phyloP scores from a whole-genome alignment of 768 basidiomycete species.

The Leucosporidium creatinivorum region DNA sequence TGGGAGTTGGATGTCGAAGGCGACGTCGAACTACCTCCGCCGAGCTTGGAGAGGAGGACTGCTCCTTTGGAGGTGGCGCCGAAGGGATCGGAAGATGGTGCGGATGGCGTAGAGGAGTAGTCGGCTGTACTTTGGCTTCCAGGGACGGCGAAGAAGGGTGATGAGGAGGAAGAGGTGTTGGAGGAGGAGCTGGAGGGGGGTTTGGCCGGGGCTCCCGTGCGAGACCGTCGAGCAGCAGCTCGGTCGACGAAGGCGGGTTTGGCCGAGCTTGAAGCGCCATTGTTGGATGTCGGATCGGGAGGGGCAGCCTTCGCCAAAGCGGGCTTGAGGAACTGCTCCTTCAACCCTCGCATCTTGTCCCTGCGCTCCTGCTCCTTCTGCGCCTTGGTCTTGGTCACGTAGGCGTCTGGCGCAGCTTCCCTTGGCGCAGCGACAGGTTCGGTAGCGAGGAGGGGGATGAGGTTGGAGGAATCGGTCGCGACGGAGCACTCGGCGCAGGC shows the following conservation, averaged over 20 bases:
- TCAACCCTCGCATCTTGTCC: slow-evolving; percentile 15
- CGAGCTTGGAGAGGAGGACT: slow-evolving; percentile 22
- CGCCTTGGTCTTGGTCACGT: slow-evolving; percentile 18
- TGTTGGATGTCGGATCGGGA: neutral
- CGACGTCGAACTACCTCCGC: neutral
- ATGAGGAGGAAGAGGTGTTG: slow-evolving; percentile 2
- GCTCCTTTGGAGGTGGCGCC: slow-evolving; percentile 15
- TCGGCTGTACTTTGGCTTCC: neutral
- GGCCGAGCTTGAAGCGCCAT: neutral
- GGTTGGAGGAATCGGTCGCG: slow-evolving; percentile 29
- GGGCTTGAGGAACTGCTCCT: slow-evolving; percentile 24
- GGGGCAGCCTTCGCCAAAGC: neutral
- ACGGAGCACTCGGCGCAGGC: slow-evolving; percentile 26
- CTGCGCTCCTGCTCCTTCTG: slow-evolving; percentile 27
- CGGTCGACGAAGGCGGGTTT: slow-evolving; percentile 18
- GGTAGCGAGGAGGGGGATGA: slow-evolving; percentile 21
- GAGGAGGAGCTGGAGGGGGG: slow-evolving; percentile 6
- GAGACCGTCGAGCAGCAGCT: slow-evolving; percentile 18
- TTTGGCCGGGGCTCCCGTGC: neutral
- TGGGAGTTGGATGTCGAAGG: neutral
- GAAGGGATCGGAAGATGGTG: slow-evolving; percentile 13
- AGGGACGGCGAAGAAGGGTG: slow-evolving; percentile 23
- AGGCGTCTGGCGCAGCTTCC: neutral
- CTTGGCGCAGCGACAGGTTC: neutral
- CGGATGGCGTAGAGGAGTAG: neutral